Conservation (phyloP, 306 rosid genomes). For the Acacia crassicarpa region DNA sequence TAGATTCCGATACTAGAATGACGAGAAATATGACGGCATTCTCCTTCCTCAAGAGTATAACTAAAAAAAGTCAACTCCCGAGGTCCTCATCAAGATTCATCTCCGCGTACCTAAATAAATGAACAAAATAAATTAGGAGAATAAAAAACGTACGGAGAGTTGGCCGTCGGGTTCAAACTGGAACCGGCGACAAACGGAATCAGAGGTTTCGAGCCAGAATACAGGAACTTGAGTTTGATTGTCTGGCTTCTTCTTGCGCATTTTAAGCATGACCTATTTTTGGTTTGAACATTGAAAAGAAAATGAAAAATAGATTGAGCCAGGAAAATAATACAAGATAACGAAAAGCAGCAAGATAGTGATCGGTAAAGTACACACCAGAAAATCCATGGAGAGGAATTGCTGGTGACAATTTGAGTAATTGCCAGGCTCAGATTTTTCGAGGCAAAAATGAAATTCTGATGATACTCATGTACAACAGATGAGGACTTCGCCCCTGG, state of each 20-base stretch:
- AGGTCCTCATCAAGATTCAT: not conserved
- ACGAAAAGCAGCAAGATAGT: too few species aligned
- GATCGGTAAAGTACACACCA: conserved; percentile 26
- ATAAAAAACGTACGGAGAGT: conserved; percentile 55
- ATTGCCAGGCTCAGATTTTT: not conserved
- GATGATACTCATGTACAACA: not conserved
- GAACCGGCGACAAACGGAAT: conserved; percentile 58
- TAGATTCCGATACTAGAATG: not conserved
- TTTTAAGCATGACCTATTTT: conserved; percentile 52
- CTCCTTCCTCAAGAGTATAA: not conserved
- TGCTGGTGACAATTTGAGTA: not conserved
- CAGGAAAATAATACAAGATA: not conserved
- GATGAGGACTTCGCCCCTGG: not conserved
- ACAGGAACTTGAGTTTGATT: conserved; percentile 42
- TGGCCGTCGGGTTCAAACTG: conserved; percentile 58
- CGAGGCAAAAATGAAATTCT: too few species aligned
- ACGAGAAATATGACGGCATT: not conserved
- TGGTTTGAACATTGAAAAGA: not conserved
- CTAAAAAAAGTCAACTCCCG: not conserved
- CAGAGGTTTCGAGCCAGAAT: conserved; percentile 72
- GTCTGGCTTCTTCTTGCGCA: conserved; percentile 46
- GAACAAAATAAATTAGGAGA: not conserved
- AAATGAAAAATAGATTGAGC: not conserved
- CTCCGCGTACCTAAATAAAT: not conserved
- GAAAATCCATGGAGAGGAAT: conserved; percentile 38